A percentile compares a stretch with the other conserved stretches of the same genome.
Conservation (phyloP, 768 basidiomycete genomes). For the Boletus tomentosulus region DNA sequence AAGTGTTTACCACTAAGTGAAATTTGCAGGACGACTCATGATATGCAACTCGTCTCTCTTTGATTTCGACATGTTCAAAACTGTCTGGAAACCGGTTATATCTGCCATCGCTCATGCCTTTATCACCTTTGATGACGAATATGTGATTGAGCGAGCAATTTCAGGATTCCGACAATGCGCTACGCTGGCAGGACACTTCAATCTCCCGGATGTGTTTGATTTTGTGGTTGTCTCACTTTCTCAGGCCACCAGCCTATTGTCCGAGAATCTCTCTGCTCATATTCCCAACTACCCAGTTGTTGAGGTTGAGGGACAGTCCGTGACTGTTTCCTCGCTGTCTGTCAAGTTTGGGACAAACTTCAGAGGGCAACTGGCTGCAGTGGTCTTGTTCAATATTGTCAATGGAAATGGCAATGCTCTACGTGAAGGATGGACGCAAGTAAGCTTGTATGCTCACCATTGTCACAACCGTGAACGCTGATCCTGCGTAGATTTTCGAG, state of each 20-base stretch:
- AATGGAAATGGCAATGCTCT: conserved; percentile 94
- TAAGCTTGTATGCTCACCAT: conserved; percentile 28
- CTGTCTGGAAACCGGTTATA: conserved; percentile 89
- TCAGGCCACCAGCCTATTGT: conserved; percentile 83
- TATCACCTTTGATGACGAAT: conserved; percentile 94
- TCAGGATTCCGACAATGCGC: conserved; percentile 97
- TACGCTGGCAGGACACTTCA: conserved; percentile 83
- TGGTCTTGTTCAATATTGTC: conserved; percentile 95
- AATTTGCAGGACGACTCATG: conserved; percentile 52
- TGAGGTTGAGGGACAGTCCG: conserved; percentile 81
- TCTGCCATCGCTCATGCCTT: conserved; percentile 96
- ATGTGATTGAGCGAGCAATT: conserved; percentile 91
- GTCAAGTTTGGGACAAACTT: conserved; percentile 94
- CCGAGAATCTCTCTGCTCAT: conserved; percentile 63
- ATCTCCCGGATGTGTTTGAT: conserved; percentile 93
- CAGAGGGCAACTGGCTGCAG: conserved; percentile 92
- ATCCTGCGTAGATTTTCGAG: conserved; percentile 75
- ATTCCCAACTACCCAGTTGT: conserved; percentile 85
- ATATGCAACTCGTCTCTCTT: conserved; percentile 76
- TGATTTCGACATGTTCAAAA: conserved; percentile 90
- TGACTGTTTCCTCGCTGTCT: conserved; percentile 89
- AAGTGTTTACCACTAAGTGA: conserved; percentile 23
- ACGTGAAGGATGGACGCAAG: conserved; percentile 92
- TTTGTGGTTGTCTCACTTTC: conserved; percentile 92
- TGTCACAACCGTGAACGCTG: neutral